Percentiles rank a stretch among this genome's conserved stretches.
Conservation (phyloP, 305 asterid genomes). For the Fraxinus xanthoxyloides region DNA sequence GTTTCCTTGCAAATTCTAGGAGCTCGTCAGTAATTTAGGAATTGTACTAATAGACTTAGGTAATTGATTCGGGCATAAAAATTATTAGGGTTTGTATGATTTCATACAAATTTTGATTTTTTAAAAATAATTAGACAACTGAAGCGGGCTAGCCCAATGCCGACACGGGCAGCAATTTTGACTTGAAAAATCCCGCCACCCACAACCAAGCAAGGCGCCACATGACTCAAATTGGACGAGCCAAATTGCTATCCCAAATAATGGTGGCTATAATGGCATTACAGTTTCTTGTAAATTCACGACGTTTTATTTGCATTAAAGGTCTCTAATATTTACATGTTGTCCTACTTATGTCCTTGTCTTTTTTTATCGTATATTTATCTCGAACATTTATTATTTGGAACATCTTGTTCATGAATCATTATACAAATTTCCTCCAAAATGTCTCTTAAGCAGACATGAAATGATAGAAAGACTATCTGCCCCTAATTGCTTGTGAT, state of each 20-base stretch:
- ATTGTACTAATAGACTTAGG: not conserved
- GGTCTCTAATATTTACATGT: no score
- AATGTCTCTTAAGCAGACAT: not conserved
- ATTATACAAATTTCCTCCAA: not conserved
- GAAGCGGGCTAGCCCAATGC: not conserved
- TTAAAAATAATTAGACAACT: not conserved
- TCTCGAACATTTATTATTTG: not conserved
- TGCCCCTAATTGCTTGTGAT: not conserved
- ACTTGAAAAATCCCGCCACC: not conserved
- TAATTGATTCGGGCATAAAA: not conserved
- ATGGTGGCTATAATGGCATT: not conserved
- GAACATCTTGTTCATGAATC: not conserved
- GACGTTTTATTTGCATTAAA: not conserved
- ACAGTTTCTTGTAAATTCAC: not conserved
- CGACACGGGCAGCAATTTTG: no score
- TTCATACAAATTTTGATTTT: not conserved
- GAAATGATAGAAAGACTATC: no score
- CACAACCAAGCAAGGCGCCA: not conserved
- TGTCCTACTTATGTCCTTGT: not conserved
- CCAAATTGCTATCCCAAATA: not conserved
- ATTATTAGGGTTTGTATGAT: not conserved
- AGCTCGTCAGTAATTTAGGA: not conserved
- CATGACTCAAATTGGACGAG: not conserved
- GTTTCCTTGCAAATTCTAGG: not conserved
- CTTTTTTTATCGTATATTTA: no score